Conservation (phyloP, 2,329 filamentous ascomycete species). For the Pyrenochaeta sp. region DNA sequence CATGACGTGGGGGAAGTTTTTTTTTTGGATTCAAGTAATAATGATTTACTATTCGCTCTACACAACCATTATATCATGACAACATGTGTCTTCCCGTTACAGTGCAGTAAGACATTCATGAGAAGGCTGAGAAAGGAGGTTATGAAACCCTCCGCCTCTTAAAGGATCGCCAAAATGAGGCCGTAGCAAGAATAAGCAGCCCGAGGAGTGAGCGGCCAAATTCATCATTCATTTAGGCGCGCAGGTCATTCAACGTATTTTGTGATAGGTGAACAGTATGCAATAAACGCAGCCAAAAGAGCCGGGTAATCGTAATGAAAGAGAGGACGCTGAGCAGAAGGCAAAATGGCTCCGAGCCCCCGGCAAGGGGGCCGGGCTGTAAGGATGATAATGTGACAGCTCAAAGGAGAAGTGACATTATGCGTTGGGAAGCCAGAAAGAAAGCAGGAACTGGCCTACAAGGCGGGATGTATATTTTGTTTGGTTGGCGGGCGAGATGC, state of each 20-base stretch:
- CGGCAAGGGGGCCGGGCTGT: too few relatives aligned
- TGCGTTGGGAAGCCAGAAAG: constrained; percentile 40
- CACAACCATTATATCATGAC: background rate
- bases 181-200: background rate
- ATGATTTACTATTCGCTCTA: background rate
- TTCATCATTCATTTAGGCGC: background rate
- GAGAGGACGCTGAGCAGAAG: background rate
- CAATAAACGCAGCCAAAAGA: background rate
- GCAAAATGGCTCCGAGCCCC: background rate
- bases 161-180: background rate
- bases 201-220: background rate
- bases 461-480: constrained; percentile 54
- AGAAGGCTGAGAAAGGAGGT: background rate
- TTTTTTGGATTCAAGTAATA: too few relatives aligned
- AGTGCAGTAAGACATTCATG: background rate
- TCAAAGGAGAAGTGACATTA: constrained; percentile 1
- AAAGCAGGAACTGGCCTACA: constrained; percentile 53
- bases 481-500: constrained; percentile 49
- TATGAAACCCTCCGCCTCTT: background rate
- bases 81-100: background rate
- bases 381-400: background rate
- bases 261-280: background rate
- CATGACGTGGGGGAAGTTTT: too few relatives aligned
- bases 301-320: background rate
- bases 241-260: background rate